Evolutionary conservation across 164 flowering plant genomes (phyloP), one percentile per base, ranked within the genome.

Genomic region (Chimonanthus praecox): DNA sequence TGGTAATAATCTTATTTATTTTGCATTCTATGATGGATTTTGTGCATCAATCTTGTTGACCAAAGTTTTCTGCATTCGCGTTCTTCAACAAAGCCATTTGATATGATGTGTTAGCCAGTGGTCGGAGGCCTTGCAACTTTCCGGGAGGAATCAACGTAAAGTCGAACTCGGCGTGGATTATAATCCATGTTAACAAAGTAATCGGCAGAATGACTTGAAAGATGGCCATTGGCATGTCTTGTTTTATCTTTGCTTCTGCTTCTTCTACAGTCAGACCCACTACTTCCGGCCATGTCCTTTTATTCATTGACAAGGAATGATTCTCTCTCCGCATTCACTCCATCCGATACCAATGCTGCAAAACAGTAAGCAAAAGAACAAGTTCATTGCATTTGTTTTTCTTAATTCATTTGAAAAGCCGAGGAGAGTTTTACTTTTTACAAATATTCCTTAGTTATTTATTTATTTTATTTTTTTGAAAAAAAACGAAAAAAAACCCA

Each of bases 121-220:
- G 48, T 75, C 2, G 90, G 88, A 7, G 82, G 44, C 60, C 75
- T 70, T 21, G 75, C 75, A 58, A 85, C 84, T 60, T 77, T 84
- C 61, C 83, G 80, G 6, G 79, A 69, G 43, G 73, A 16, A 67
- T 81, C 80, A 9, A 78, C 18, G 13, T 62, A 78, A 11, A 81
- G 54, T n/a, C 81, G 75, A 4, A 81, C 78, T 7, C 80, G 76
- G 2, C 62, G n/a, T 47, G 4, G 71, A 21, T 71, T 69, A 70
- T 67, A 85, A 70, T 87, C 90, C 85, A 84, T 85, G 48, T 88
- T 87, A 5, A 85, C 82, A 67, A 80, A 82, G 71, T 45, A 9
- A 58, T 76, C 58, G 0, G 80, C 43, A 73, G 85, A 77, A 87
- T 77, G 47, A 86, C 80, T 51, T 85, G 84, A 16, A 84, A 45